Conservation (phyloP, 2,329 filamentous ascomycete species). For the Arthrobotrys pseudoclavata region DNA sequence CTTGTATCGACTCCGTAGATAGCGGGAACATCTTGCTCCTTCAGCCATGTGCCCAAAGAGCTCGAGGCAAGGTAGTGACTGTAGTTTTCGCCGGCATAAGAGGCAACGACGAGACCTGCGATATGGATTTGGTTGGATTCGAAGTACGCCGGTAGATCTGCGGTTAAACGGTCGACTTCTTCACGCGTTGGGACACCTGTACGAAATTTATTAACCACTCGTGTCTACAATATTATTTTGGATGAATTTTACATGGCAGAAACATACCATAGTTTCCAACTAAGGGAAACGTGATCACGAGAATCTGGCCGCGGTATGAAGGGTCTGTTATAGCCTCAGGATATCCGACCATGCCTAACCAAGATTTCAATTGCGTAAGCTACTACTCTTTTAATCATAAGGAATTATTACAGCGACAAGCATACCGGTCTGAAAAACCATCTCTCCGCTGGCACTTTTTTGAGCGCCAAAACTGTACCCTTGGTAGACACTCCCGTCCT, state of each 20-base stretch:
- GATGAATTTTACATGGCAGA: not conserved
- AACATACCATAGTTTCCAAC: conserved; percentile 88
- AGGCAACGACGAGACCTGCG: conserved; percentile 88
- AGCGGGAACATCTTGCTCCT: conserved; percentile 92
- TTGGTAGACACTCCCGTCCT: conserved; percentile 91
- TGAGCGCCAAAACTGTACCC: conserved; percentile 96
- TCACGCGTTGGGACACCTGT: conserved; percentile 82
- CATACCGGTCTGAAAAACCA: conserved; percentile 99
- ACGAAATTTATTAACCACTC: conserved; percentile 13
- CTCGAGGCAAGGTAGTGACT: conserved; percentile 93
- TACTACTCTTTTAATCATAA: conserved; percentile 8
- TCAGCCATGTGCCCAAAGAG: conserved; percentile 93
- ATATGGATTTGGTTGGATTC: conserved; percentile 94
- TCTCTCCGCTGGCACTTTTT: conserved; percentile 93
- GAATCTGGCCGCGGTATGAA: conserved; percentile 90
- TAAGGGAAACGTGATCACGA: conserved; percentile 95
- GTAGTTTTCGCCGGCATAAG: conserved; percentile 93
- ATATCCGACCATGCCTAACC: conserved; percentile 78
- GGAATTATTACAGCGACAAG: conserved; percentile 7
- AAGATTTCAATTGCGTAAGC: conserved; percentile 28
- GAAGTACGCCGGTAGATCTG: conserved; percentile 90
- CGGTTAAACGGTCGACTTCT: conserved; percentile 84
- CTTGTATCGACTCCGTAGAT: conserved; percentile 96
- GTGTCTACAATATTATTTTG: not conserved
- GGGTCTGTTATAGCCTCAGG: conserved; percentile 92